Base-by-base conservation (phyloP, 2,329 filamentous ascomycete genomes). In the Epichloe baconii region DNA sequence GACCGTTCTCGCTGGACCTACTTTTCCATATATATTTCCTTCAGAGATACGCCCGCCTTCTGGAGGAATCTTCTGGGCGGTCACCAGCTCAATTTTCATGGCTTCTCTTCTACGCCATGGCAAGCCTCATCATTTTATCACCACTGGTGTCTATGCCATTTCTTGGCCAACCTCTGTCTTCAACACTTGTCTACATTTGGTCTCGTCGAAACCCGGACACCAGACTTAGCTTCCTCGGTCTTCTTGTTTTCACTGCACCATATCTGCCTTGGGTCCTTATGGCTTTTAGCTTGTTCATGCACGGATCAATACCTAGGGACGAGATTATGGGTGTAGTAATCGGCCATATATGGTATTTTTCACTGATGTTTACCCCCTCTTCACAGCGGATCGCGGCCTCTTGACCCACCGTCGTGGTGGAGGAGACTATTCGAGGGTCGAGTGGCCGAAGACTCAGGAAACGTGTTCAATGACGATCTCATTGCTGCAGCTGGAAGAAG, bases 341-440 rank as follows among this genome's bases (percentile, higher is more conserved):
- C 40, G 93, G 93, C 10, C 93, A 98, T 68, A 77, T 97, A 41
- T 97, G 90, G 85, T 98, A 97, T 68, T 98, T 96, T 96, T 97
- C 68, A 87, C 83, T 53, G 93, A 98, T 66, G 90, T 98, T 15
- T 98, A 95, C 67, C 93, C 93, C 86, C 89, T 3, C 78, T 96
- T 43, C 87, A 96, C 68, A 82, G 85, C 56, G 88, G 88, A 17
- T 83, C 85, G 48, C 78, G 87, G 51, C 93, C 93, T 0, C 75
- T 98, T 46, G 91, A 95, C 60, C 91, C 93, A 38, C 93, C 93
- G 0, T 71, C 73, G 53, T 96, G 88, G 83, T 98, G 91, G 91
- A 79, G 86, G 52, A 78, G 89, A 42, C 63, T 97, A 17, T 95
- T 95, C 62, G 89, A 83, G 57, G 71, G 76, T n/a, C 70, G 72